Evolutionary conservation across 2,329 filamentous ascomycete species (phyloP).

Genomic region (Phialocephala sp.): DNA sequence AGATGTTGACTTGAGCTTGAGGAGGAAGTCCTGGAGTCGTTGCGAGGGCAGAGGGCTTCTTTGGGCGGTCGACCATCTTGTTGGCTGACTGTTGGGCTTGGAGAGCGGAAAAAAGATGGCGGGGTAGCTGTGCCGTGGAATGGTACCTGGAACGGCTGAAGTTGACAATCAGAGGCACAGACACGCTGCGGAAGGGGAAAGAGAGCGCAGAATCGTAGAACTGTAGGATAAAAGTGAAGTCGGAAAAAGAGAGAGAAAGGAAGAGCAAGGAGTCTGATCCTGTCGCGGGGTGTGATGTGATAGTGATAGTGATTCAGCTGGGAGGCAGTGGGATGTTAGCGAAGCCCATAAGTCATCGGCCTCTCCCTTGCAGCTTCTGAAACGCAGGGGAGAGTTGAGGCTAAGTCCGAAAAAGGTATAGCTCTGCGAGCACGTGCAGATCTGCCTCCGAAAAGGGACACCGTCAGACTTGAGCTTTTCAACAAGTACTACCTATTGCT

Average conservation of each 20-base stretch:
- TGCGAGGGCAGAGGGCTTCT: constrained; percentile 80
- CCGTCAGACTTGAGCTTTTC: background rate
- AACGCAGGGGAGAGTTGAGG: background rate
- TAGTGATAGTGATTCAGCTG: constrained; percentile 9
- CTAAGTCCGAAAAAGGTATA: background rate
- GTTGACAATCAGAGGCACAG: background rate
- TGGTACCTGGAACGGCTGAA: background rate
- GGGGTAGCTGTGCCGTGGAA: constrained; percentile 1
- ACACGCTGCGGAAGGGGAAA: background rate
- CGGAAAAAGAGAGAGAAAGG: background rate
- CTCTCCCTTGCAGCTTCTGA: constrained; percentile 9
- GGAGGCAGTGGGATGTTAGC: constrained; percentile 11
- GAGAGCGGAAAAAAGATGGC: background rate
- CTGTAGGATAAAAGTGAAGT: background rate
- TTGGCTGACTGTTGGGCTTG: background rate
- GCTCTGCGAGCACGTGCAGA: background rate
- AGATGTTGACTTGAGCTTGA: constrained; percentile 76
- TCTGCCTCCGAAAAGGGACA: background rate
- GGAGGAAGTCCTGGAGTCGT: constrained; percentile 76
- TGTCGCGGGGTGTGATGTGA: constrained; percentile 10
- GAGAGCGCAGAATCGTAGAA: background rate
- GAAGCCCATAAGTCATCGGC: background rate
- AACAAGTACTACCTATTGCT: background rate
- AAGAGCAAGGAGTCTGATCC: background rate
- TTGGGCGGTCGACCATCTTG: constrained; percentile 76